phyloP scores from a whole-genome alignment of 345 rosid genomes.

The Populus pruinosa region DNA sequence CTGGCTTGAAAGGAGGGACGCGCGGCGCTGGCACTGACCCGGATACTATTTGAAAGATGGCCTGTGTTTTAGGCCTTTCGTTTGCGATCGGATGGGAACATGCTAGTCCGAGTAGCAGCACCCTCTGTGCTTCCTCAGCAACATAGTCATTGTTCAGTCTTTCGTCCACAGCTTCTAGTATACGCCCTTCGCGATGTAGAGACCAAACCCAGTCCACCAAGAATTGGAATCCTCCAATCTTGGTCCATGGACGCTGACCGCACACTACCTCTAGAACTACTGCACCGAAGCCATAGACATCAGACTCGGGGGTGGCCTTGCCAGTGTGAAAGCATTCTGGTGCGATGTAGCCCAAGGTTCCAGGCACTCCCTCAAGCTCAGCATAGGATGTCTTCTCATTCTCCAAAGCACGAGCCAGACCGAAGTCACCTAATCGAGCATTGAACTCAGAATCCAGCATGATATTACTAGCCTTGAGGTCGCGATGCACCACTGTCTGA shows the following conservation, averaged over 20 bases:
- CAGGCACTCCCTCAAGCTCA: conserved; percentile 49
- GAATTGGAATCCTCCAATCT: conserved; percentile 26
- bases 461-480: conserved; percentile 67
- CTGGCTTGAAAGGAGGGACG: conserved; percentile 48
- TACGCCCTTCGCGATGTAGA: conserved; percentile 41
- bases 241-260: conserved; percentile 48
- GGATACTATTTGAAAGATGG: conserved; percentile 36
- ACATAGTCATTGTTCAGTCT: conserved; percentile 34
- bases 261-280: conserved; percentile 55
- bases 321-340: conserved; percentile 58
- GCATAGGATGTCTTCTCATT: conserved; percentile 51
- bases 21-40: conserved; percentile 35
- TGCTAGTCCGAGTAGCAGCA: conserved; percentile 43
- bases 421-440: conserved; percentile 60
- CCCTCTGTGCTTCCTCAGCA: conserved; percentile 40
- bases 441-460: conserved; percentile 53
- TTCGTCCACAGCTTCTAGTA: conserved; percentile 48
- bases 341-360: conserved; percentile 56
- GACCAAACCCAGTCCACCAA: conserved; percentile 60
- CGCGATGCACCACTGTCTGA: conserved; percentile 57
- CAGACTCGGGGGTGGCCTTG: conserved; percentile 57
- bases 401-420: conserved; percentile 52
- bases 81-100: conserved; percentile 49
- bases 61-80: conserved; percentile 47
- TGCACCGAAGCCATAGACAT: conserved; percentile 55